A percentile compares a stretch with the other conserved stretches of the same genome.
Conservation (phyloP, 352 stramenopile genomes). For the Globisporangium iwayamae region DNA sequence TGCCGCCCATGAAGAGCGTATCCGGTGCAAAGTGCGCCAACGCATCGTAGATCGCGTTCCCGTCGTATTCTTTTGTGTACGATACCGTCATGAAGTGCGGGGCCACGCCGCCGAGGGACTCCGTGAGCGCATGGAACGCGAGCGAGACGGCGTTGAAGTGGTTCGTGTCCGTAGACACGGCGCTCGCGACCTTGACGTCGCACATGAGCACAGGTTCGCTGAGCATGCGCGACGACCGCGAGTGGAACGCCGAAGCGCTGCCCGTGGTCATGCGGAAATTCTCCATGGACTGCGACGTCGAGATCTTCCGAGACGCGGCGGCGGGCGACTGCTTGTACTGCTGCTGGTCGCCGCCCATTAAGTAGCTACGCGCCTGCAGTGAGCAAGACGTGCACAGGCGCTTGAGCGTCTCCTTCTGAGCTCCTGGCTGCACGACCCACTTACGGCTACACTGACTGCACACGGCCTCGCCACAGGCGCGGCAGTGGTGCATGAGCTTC, state of each 20-base stretch:
- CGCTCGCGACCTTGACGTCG: slow-evolving; percentile 71
- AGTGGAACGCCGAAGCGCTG: neutral
- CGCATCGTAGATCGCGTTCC: slow-evolving; percentile 50
- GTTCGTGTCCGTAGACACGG: slow-evolving; percentile 59
- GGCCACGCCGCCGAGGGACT: slow-evolving; percentile 47
- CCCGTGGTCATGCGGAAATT: slow-evolving; percentile 20
- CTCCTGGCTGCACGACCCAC: slow-evolving; percentile 72
- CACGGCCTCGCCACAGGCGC: slow-evolving; percentile 76
- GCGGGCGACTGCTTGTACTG: slow-evolving; percentile 22
- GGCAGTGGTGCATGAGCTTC: slow-evolving; percentile 75
- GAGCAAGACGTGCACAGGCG: slow-evolving; percentile 81
- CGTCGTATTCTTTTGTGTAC: slow-evolving; percentile 66
- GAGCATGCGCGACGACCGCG: slow-evolving; percentile 5
- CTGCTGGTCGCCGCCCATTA: slow-evolving; percentile 25
- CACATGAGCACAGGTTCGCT: slow-evolving; percentile 15
- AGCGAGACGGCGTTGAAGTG: slow-evolving; percentile 44
- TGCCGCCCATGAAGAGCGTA: slow-evolving; percentile 81
- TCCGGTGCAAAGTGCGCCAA: slow-evolving; percentile 58
- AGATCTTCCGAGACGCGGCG: slow-evolving; percentile 5
- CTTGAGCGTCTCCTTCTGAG: slow-evolving; percentile 52
- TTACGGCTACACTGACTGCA: slow-evolving; percentile 80
- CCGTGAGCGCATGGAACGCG: slow-evolving; percentile 59
- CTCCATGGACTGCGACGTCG: slow-evolving; percentile 14
- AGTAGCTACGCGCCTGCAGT: slow-evolving; percentile 60
- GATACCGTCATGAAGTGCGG: slow-evolving; percentile 81